phyloP scores from a whole-genome alignment of 208 protist genomes.

The Porcisia hertigi region DNA sequence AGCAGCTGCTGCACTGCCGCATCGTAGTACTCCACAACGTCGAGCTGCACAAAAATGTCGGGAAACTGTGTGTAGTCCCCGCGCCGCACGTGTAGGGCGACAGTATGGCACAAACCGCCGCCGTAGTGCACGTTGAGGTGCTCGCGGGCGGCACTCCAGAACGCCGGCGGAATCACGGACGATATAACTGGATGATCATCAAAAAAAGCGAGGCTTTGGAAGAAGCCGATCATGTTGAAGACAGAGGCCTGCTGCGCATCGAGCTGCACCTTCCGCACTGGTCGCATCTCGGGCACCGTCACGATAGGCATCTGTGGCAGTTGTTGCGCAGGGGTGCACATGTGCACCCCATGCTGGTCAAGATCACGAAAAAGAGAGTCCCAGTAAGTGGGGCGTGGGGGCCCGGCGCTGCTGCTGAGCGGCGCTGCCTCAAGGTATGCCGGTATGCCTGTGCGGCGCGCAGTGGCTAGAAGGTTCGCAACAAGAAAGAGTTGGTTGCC shows the following conservation, averaged over 20 bases:
- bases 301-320: slow-evolving; percentile 26
- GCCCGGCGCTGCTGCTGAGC: slow-evolving; percentile 73
- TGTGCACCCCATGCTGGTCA: slow-evolving; percentile 33
- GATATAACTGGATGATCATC: slow-evolving; percentile 44
- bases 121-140: slow-evolving; percentile 45
- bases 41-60: slow-evolving; percentile 75
- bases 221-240: slow-evolving; percentile 82
- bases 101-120: slow-evolving; percentile 31
- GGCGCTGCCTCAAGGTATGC: slow-evolving; percentile 40
- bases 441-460: slow-evolving; percentile 44
- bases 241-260: slow-evolving; percentile 34
- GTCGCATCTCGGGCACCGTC: slow-evolving; percentile 62
- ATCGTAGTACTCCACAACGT: slow-evolving; percentile 71
- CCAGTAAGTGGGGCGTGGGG: slow-evolving; percentile 82
- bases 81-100: slow-evolving; percentile 77
- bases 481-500: slow-evolving; percentile 90
- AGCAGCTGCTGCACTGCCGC: slow-evolving; percentile 66
- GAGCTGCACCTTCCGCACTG: slow-evolving; percentile 25
- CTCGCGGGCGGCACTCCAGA: slow-evolving; percentile 30
- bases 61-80: slow-evolving; percentile 75
- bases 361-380: slow-evolving; percentile 61
- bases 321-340: neutral
- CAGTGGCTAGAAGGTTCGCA: slow-evolving; percentile 75
- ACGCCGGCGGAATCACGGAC: slow-evolving; percentile 34
- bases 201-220: slow-evolving; percentile 81